Percentiles rank a stretch among this genome's conserved stretches.
Evolutionary conservation across 768 basidiomycete genomes (phyloP).

Genomic region (Amanita rimosa): DNA sequence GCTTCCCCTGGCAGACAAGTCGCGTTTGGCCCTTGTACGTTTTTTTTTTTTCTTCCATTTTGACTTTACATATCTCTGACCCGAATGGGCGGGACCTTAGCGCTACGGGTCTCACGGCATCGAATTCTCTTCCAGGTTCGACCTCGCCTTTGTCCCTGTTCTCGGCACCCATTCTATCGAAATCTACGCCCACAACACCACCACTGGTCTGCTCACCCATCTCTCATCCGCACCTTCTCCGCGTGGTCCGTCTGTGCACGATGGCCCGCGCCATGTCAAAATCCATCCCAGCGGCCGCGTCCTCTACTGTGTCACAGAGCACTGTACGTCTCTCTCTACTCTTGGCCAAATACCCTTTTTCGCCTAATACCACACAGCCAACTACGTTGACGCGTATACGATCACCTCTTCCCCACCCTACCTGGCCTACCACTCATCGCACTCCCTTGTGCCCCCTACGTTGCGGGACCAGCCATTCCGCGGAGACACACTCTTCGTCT

Average conservation of each 20-base stretch:
- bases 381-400: slow-evolving; percentile 31
- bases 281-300: slow-evolving; percentile 39
- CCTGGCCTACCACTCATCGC: slow-evolving; percentile 20
- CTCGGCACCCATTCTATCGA: slow-evolving; percentile 38
- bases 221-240: slow-evolving; percentile 28
- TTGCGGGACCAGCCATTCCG: slow-evolving; percentile 18
- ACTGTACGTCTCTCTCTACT: slow-evolving; percentile 22
- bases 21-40: slow-evolving; percentile 34
- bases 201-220: slow-evolving; percentile 23
- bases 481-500: slow-evolving; percentile 35
- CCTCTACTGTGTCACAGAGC: slow-evolving; percentile 42
- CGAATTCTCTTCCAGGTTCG: slow-evolving; percentile 27
- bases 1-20: slow-evolving; percentile 36
- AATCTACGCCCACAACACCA: slow-evolving; percentile 26
- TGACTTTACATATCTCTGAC: neutral
- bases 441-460: slow-evolving; percentile 20
- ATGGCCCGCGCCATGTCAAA: slow-evolving; percentile 43
- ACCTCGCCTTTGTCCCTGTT: slow-evolving; percentile 36
- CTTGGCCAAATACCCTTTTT: neutral
- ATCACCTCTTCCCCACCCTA: slow-evolving; percentile 18
- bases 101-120: slow-evolving; percentile 41
- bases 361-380: slow-evolving; percentile 19
- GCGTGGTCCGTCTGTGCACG: slow-evolving; percentile 21
- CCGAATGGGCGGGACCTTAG: slow-evolving; percentile 12
- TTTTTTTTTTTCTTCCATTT: neutral